A percentile compares a stretch with the other conserved stretches of the same genome.
Evolutionary conservation across 2,329 filamentous ascomycete species (phyloP).

Genomic region (Hirsutella rhossiliensis): DNA sequence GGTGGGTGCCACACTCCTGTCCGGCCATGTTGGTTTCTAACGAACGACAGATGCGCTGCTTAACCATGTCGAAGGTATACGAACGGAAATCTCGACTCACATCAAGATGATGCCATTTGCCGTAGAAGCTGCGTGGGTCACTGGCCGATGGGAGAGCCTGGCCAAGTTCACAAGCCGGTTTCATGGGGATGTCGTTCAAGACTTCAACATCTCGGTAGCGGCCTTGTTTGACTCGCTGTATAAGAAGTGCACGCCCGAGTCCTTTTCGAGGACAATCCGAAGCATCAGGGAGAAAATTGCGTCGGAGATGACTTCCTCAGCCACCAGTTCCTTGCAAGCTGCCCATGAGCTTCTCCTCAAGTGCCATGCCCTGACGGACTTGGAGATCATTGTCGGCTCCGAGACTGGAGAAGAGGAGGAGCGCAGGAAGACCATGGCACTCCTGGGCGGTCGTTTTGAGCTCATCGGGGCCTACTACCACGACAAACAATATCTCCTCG

Average conservation of each 20-base stretch:
- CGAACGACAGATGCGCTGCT: slow-evolving; percentile 58
- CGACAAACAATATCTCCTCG: slow-evolving; percentile 89
- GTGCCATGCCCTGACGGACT: slow-evolving; percentile 76
- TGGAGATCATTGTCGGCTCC: slow-evolving; percentile 60
- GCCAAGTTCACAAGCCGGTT: slow-evolving; percentile 50
- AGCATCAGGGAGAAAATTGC: slow-evolving; percentile 59
- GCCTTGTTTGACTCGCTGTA: slow-evolving; percentile 42
- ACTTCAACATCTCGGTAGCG: slow-evolving; percentile 79
- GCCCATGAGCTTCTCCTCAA: slow-evolving; percentile 79
- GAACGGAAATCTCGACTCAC: slow-evolving; percentile 35
- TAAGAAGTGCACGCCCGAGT: slow-evolving; percentile 36
- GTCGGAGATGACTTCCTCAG: slow-evolving; percentile 60
- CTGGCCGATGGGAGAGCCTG: slow-evolving; percentile 67
- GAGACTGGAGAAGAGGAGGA: slow-evolving; percentile 29
- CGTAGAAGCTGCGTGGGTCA: slow-evolving; percentile 86
- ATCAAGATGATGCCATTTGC: slow-evolving; percentile 68
- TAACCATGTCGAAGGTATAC: slow-evolving; percentile 74
- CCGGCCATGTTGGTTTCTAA: slow-evolving; percentile 5
- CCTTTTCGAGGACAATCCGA: slow-evolving; percentile 46
- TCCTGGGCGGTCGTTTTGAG: slow-evolving; percentile 66
- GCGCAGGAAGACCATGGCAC: slow-evolving; percentile 17
- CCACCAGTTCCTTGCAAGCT: slow-evolving; percentile 69
- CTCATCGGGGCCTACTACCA: slow-evolving; percentile 78
- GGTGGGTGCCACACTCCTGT: slow-evolving; percentile 36
- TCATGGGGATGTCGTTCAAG: slow-evolving; percentile 32